Percentiles rank a stretch among this genome's conserved stretches.
phyloP scores from a whole-genome alignment of 169 alveolate species.

The Plasmodium relictum region DNA sequence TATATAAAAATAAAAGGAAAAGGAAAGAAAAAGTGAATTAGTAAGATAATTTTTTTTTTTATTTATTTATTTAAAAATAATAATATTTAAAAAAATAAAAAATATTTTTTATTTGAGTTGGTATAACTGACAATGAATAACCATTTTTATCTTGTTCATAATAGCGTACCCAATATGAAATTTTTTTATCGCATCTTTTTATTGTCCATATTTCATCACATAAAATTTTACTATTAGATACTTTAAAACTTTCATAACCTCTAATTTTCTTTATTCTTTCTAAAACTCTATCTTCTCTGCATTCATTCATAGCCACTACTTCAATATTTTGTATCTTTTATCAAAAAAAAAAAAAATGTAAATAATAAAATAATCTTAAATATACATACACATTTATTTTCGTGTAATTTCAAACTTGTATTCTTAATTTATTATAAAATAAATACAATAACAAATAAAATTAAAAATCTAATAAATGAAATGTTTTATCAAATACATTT shows the following conservation, averaged over 20 bases:
- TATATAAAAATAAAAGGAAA: neutral
- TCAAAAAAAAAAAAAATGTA: neutral
- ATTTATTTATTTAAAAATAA: slow-evolving; percentile 43
- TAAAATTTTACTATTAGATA: slow-evolving; percentile 51
- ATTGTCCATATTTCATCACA: slow-evolving; percentile 84
- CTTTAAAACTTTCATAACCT: slow-evolving; percentile 43
- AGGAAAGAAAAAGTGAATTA: neutral
- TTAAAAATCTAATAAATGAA: too few relatives aligned
- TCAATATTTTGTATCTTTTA: slow-evolving; percentile 85
- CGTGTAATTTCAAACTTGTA: neutral
- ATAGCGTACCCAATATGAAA: slow-evolving; percentile 79
- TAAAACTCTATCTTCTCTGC: slow-evolving; percentile 81
- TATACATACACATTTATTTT: neutral
- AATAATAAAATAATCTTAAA: neutral
- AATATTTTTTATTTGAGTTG: slow-evolving; percentile 78
- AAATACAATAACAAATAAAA: too few relatives aligned
- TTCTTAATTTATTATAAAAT: too few relatives aligned
- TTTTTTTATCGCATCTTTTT: slow-evolving; percentile 80
- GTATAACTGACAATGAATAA: slow-evolving; percentile 79
- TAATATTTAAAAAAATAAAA: slow-evolving; percentile 78
- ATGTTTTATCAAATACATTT: too few relatives aligned
- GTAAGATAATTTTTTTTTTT: neutral
- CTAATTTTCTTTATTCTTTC: slow-evolving; percentile 50
- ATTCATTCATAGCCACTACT: slow-evolving; percentile 78
- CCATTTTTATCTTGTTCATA: slow-evolving; percentile 87